Evolutionary conservation across 192 early-diverging fungal species (phyloP).

Genomic region (Podila clonocystis): DNA sequence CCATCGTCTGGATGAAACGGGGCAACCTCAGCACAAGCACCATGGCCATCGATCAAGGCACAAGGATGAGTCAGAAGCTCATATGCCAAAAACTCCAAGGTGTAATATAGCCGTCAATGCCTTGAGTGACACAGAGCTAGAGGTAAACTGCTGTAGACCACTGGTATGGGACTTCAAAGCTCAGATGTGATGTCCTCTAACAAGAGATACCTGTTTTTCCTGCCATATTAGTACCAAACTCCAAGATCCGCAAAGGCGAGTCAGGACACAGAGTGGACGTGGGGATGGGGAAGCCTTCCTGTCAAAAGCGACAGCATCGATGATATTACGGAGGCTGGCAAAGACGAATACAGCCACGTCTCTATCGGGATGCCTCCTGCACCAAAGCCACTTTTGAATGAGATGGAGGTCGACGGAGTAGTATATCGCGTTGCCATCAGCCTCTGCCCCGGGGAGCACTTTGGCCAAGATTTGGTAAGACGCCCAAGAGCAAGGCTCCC

Average conservation of each 20-base stretch:
- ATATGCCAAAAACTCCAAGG: neutral
- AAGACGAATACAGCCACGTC: constrained; percentile 61
- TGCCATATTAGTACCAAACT: constrained; percentile 29
- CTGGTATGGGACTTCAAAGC: neutral
- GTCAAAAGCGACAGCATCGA: constrained; percentile 53
- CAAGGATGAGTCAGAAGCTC: neutral
- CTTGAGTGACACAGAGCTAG: constrained; percentile 68
- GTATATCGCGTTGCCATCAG: constrained; percentile 63
- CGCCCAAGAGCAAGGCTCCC: constrained; percentile 29
- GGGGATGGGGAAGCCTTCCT: constrained; percentile 82
- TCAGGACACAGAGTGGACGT: constrained; percentile 66
- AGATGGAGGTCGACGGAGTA: constrained; percentile 46
- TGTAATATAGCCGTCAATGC: constrained; percentile 39
- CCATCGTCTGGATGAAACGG: neutral
- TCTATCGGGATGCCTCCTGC: constrained; percentile 54
- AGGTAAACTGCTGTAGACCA: constrained; percentile 18
- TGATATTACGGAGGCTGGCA: constrained; percentile 44
- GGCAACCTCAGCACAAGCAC: constrained; percentile 11
- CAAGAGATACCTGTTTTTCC: neutral
- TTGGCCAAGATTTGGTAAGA: constrained; percentile 59
- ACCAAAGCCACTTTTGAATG: constrained; percentile 27
- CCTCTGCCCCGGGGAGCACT: constrained; percentile 61
- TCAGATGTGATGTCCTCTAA: neutral
- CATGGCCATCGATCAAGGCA: constrained; percentile 2
- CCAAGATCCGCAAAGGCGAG: constrained; percentile 15